Conservation (phyloP, 164 flowering plant genomes). For the Aristolochia fimbriata region DNA sequence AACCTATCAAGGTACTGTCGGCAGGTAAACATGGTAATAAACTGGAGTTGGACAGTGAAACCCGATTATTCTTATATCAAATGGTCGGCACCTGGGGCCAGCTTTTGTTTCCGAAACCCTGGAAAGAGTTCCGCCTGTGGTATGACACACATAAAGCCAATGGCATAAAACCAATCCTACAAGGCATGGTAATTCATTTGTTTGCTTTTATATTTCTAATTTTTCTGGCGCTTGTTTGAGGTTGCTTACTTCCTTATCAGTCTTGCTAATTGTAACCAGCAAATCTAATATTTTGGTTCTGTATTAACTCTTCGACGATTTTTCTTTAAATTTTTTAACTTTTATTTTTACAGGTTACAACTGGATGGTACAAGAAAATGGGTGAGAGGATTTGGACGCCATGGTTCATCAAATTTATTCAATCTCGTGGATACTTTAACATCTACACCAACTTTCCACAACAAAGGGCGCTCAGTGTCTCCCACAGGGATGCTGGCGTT, state of each 20-base stretch:
- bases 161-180: constrained; percentile 66
- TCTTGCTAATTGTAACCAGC: no score
- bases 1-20: constrained; percentile 28
- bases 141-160: constrained; percentile 77
- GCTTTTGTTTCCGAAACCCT: constrained; percentile 93
- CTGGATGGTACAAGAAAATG: constrained; percentile 91
- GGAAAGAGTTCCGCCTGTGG: constrained; percentile 98
- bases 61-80: constrained; percentile 74
- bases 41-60: constrained; percentile 45
- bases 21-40: constrained; percentile 96
- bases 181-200: constrained; percentile 65
- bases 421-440: constrained; percentile 76
- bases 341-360: constrained; percentile 64
- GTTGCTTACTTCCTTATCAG: no score
- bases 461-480: constrained; percentile 74
- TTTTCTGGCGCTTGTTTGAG: no score
- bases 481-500: constrained; percentile 92
- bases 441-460: constrained; percentile 68
- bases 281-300: no score
- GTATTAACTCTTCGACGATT: no score
- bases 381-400: constrained; percentile 99
- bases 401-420: constrained; percentile 94
- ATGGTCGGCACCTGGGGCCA: constrained; percentile 99
- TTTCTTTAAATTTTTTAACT: no score
- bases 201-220: background rate